Base-by-base conservation (phyloP, 116 monocot genomes). In the Iris pallida region DNA sequence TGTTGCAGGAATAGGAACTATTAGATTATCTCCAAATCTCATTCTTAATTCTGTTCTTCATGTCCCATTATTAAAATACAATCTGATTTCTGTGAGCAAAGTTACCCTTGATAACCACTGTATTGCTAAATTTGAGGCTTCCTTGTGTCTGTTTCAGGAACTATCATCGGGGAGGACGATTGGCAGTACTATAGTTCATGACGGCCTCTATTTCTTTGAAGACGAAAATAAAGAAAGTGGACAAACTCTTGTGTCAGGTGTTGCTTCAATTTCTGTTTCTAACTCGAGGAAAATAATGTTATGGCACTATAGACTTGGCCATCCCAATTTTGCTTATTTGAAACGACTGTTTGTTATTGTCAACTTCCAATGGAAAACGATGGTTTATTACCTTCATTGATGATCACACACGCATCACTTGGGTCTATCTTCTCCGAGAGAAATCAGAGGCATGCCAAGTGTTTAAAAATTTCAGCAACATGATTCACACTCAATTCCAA, bases 141-240 rank as follows among this genome's bases (percentile, higher is more conserved):
- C 5, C 8, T 56, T 47, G 45, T 63, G 43, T 63, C 45, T 13
- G 13, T 63, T 63, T 63, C 16, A 63, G 43, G 63, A 14, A 6
- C 13, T 63, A n/a, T 14, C 45, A 45, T 63, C 13, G 45, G 45
- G 63, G 63, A 63, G 46, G 63, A 45, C 15, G 16, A 63, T 63
- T 63, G 63, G 46, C 14, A 63, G 63, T 63, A 45, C 63, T 63
- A 16, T 10, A 4, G 17, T 45, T 2, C 45, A 63, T 63, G 14
- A 5, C 2, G 63, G 63, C 5, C 15, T 46, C 1, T 63, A 46
- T n/a, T 40, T 63, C n/a, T 45, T 63, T 45, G 46, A 45, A 5
- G 12, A 45, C 45, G 17, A 45, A 3, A 63, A n/a, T 44, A 44
- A 45, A n/a, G n/a, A 9, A 17, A n/a, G 46, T 46, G 16, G 16